phyloP scores from a whole-genome alignment of 257 asterid genomes.

The Petunia axillaris region DNA sequence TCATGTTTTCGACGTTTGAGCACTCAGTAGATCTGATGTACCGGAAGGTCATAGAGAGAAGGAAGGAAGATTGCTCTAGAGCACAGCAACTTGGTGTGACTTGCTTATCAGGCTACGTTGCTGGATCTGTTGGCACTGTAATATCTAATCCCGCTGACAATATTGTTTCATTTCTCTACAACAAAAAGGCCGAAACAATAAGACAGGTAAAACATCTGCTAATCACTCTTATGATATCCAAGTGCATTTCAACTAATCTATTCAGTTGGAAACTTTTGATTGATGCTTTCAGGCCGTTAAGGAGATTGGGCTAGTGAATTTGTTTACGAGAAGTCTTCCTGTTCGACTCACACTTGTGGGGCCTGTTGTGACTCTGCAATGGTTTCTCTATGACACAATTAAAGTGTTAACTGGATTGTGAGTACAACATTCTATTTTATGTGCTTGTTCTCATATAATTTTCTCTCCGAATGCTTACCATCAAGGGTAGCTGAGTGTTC shows the following conservation, averaged over 20 bases:
- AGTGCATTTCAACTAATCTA: background rate
- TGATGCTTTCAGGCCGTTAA: constrained; percentile 40
- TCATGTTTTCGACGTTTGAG: constrained; percentile 53
- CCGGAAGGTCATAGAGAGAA: constrained; percentile 38
- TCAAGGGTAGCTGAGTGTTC: too few relatives aligned
- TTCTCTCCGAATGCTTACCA: background rate
- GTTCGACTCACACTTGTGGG: constrained; percentile 46
- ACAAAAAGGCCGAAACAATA: constrained; percentile 40
- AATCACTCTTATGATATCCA: background rate
- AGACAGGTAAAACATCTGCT: constrained; percentile 30
- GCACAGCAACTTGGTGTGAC: constrained; percentile 51
- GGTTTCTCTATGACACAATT: constrained; percentile 50
- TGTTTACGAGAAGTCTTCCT: constrained; percentile 53
- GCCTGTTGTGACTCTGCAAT: constrained; percentile 49
- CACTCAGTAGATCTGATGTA: constrained; percentile 45
- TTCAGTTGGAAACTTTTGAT: background rate
- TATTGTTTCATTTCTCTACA: constrained; percentile 42
- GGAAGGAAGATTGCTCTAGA: constrained; percentile 49
- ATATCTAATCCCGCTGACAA: constrained; percentile 54
- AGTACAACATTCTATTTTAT: constrained; percentile 21
- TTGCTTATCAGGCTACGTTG: constrained; percentile 53
- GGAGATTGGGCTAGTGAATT: constrained; percentile 43
- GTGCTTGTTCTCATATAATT: background rate
- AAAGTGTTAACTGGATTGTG: constrained; percentile 50
- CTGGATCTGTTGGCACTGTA: constrained; percentile 48